Base-by-base conservation (phyloP, 75 land plant genomes). In the Azolla pinnata region DNA sequence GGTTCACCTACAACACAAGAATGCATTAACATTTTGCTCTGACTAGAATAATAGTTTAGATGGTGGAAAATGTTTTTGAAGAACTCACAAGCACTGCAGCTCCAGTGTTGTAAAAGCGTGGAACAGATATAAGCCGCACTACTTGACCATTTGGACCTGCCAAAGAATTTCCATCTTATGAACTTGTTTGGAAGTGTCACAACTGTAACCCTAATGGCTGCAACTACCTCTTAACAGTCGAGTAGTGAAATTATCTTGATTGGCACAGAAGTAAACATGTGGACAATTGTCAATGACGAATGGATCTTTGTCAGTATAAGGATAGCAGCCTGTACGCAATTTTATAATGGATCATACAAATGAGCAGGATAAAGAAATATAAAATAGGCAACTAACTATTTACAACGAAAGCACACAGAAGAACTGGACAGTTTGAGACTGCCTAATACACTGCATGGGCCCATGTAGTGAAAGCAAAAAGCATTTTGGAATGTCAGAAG, bases 251-350 rank as follows among this genome's bases (percentile, higher is more conserved):
- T 72, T 82, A 2, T 78, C 63, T 62, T 90, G 99, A 69, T 95
- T 95, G 45, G 97, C 99, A 55, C 81, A 79, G 66, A 95, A 95
- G 62, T 95, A 95, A 60, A 95, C 88, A 74, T 95, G 97, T 34
- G 99, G 99, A 65, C 99, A 95, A 35, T 58, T 82, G 52, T 95
- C 88, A 59, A 95, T 56, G 28, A 90, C 55, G 53, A 95, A 95
- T 27, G 99, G 99, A 68, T 95, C 99, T 57, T 68, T 78, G 54
- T 95, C 97, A 12, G 88, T 83, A 64, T 77, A 95, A 19, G 99
- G 99, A 74, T 95, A 95, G 64, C 99, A 95, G 14, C 97, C 99
- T 95, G 81, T 66, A 54, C 2, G 14, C 2, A 18, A 18, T 38
- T 38, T 14, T 7, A n/a, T n/a, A n/a, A n/a, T n/a, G n/a, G n/a